Base-by-base conservation (phyloP, 352 stramenopile genomes). In the Phytophthora melonis region DNA sequence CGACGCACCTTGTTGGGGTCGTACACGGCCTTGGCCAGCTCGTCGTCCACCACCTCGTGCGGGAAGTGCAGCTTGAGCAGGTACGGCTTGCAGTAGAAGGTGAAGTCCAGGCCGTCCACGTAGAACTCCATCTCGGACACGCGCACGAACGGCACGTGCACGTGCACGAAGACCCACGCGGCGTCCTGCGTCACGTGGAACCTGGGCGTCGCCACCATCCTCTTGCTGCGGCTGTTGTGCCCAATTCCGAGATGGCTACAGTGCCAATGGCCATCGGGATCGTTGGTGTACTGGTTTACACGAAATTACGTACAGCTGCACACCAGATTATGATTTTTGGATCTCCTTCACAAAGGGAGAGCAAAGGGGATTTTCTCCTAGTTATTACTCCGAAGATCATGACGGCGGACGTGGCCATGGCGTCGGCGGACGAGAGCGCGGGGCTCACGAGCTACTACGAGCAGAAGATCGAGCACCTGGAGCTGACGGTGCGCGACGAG, bases 11-110 rank as follows among this genome's bases (percentile, higher is more conserved):
- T 88, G 71, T 97, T 94, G 14, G 92, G 84, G 72, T 98, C 93
- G 66, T 97, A 98, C 41, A 97, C 91, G 11, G 89, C 90, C 78
- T 97, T 98, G 45, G 88, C 84, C 43, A 89, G 66, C 36, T 98
- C 95, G 62, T 98, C 86, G 74, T 98, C 94, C 39, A 95, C 81
- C 10, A 98, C 85, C 67, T 86, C 81, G 65, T 93, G 77, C 19
- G 96, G 92, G 79, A 99, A 98, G 63, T 93, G 88, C 47, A 99
- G 81, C 69, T 99, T 98, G 57, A 99, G 89, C 62, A 99, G 76
- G 77, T 99, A 99, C 14, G 98, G 98, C 67, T 98, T 98, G 79
- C 97, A 99, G 79, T 93, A 99, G 79, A 99, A 98, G 34, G 89
- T 91, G 78, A 99, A 99, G 55, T 94, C 87, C 74, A 69, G 70